phyloP scores from a whole-genome alignment of 208 protist species.

The Paratrypanosoma confusum region DNA sequence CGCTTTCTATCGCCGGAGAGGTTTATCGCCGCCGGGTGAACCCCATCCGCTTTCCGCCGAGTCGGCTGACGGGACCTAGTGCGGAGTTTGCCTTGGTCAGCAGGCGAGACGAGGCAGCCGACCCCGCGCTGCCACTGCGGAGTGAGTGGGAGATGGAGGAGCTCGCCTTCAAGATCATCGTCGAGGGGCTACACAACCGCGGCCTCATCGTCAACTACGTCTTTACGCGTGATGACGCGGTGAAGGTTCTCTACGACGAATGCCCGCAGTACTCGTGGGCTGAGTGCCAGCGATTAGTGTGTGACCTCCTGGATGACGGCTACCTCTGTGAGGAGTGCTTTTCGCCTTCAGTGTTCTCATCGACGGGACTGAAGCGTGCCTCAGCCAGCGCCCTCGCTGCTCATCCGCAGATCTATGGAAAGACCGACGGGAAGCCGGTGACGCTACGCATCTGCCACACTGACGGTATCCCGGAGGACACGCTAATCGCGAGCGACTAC shows the following conservation, averaged over 20 bases:
- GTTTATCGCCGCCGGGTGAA: constrained; percentile 58
- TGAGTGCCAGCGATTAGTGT: constrained; percentile 38
- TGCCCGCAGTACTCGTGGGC: constrained; percentile 38
- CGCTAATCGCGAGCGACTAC: constrained; percentile 66
- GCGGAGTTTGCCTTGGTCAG: too few relatives aligned
- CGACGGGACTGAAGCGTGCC: too few relatives aligned
- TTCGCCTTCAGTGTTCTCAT: too few relatives aligned
- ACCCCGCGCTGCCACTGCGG: constrained; percentile 16
- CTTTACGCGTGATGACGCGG: constrained; percentile 55
- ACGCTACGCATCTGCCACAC: too few relatives aligned
- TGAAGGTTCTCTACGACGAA: constrained; percentile 72
- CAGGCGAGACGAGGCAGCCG: too few relatives aligned
- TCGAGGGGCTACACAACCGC: constrained; percentile 79
- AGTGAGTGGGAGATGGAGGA: too few relatives aligned
- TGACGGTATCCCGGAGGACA: constrained; percentile 42
- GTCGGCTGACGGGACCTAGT: too few relatives aligned
- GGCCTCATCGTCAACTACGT: constrained; percentile 67
- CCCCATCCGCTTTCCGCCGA: constrained; percentile 47
- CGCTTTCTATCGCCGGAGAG: constrained; percentile 35
- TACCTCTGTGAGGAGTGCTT: too few relatives aligned
- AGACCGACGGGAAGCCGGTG: too few relatives aligned
- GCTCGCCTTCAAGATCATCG: constrained; percentile 39
- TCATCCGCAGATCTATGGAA: too few relatives aligned
- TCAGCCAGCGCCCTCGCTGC: too few relatives aligned
- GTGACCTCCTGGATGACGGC: constrained; percentile 19